Evolutionary conservation across 2,329 filamentous ascomycete species (phyloP).

Genomic region (Aaosphaeria arxii): DNA sequence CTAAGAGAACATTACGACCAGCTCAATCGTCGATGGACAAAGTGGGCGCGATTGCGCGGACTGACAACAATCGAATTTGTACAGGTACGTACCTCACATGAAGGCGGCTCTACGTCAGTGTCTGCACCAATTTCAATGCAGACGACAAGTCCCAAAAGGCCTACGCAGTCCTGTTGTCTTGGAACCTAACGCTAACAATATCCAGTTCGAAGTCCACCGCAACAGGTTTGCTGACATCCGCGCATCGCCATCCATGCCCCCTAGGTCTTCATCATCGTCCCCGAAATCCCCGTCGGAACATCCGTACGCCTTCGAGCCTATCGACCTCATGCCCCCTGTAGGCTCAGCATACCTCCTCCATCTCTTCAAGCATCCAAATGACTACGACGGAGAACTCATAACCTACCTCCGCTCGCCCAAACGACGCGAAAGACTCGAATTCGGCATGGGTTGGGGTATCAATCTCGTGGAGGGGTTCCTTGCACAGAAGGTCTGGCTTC

Average conservation of each 20-base stretch:
- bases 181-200: not conserved
- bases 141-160: not conserved
- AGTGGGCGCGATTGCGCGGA: conserved; percentile 30
- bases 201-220: conserved; percentile 38
- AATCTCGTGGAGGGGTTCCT: conserved; percentile 39
- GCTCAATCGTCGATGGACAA: conserved; percentile 31
- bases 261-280: conserved; percentile 15
- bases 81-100: not conserved
- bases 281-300: conserved; percentile 19
- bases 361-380: conserved; percentile 38
- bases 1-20: conserved; percentile 33
- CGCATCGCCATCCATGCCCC: conserved; percentile 36
- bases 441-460: conserved; percentile 39
- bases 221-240: conserved; percentile 41
- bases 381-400: conserved; percentile 38
- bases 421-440: conserved; percentile 25
- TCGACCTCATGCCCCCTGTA: conserved; percentile 38
- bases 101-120: not conserved
- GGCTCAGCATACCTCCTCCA: conserved; percentile 38
- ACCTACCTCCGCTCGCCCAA: conserved; percentile 37
- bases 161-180: not conserved
- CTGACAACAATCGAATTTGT: conserved; percentile 38
- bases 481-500: conserved; percentile 33
- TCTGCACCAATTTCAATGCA: too few species aligned
- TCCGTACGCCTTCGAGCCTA: conserved; percentile 36